Base-by-base conservation (phyloP, 1,284 basidiomycete species). In the Malassezia vespertilionis region DNA sequence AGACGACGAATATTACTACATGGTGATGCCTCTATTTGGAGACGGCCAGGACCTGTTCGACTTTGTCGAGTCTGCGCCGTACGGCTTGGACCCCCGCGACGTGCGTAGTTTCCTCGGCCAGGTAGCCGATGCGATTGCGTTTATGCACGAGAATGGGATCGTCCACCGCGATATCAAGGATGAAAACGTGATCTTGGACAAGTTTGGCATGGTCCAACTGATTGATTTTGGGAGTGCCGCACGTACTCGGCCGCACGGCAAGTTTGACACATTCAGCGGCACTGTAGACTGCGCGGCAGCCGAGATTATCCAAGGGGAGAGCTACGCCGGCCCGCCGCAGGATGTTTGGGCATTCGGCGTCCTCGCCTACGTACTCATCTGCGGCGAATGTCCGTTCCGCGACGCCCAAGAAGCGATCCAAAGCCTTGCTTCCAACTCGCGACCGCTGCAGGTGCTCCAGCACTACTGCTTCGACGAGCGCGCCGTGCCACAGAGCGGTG, bases 271-370 rank as follows among this genome's bases (percentile, higher is more conserved):
- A 17, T 95, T 95, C 73, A 86, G 83, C 58, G 86, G 86, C 74
- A 89, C 86, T 80, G 51, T 56, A 60, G 71, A 61, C 72, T 97
- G 96, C 65, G 93, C 91, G 23, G 88, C 86, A 1, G 91, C 93
- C 30, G 91, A 97, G 73, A 96, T 97, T 50, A 73, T 97, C 40
- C 82, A 86, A 17, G 91, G 91, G 9, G 88, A 93, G 67, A 80
- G 86, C 52, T 97, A 97, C 70, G 78, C 83, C 45, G 91, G 91
- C 33, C 91, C 90, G 71, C 88, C 91, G 68, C 90, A 96, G 73
- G 91, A 97, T 61, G 82, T 97, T 0, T 97, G 91, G 91, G 91
- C 91, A 1, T 84, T 93, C 48, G 91, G 91, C n/a, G 89, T 96
- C 10, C 86, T 97, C 14, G 86, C 83, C 10, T 97, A 90, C 70